Base-by-base conservation (phyloP, 1,284 basidiomycete genomes). In the Puccinia horiana region DNA sequence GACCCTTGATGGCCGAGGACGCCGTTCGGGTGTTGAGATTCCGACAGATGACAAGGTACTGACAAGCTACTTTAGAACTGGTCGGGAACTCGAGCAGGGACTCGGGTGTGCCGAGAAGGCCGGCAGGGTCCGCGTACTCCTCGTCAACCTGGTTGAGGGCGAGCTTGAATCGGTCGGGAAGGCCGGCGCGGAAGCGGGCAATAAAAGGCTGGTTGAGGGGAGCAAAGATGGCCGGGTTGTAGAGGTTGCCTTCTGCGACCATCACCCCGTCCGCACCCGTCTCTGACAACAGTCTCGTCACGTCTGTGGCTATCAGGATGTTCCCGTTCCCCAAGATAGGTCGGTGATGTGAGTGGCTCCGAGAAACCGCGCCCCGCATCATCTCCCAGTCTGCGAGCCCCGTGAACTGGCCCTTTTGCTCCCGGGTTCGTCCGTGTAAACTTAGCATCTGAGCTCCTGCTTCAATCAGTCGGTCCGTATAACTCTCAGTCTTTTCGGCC, bases 311-410 rank as follows among this genome's bases (percentile, higher is more conserved):
- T 87, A 91, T 95, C 14, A 98, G 90, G 74, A 98, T 91, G 86
- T 98, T 98, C n/a, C 96, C 96, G 86, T 99, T 99, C 0, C 96
- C 96, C 86, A 99, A 94, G 1, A 98, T 95, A 0, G 96, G 96
- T 0, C 98, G 29, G 2, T 32, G 35, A 11, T 52, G 47, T 29
- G 52, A 18, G n/a, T 80, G 47, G 26, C 65, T 61, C 11, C 40
- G 42, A 12, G 9, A 0, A 20, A 44, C 29, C 3, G 69, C 52
- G 29, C 35, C 67, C 42, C 52, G 14, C 42, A 61, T 79, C 23
- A 56, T 78, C n/a, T 65, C 76, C 88, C 88, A 97, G 84, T 94
- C 93, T 0, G 95, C 95, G 0, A 96, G 87, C 6, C 95, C 95
- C 78, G 83, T 85, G 54, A 85, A 73, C 80, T 95, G 93, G 0